Percentiles rank a stretch among this genome's conserved stretches.
phyloP scores from a whole-genome alignment of 768 basidiomycete genomes.

The Lactarius hengduanensis region DNA sequence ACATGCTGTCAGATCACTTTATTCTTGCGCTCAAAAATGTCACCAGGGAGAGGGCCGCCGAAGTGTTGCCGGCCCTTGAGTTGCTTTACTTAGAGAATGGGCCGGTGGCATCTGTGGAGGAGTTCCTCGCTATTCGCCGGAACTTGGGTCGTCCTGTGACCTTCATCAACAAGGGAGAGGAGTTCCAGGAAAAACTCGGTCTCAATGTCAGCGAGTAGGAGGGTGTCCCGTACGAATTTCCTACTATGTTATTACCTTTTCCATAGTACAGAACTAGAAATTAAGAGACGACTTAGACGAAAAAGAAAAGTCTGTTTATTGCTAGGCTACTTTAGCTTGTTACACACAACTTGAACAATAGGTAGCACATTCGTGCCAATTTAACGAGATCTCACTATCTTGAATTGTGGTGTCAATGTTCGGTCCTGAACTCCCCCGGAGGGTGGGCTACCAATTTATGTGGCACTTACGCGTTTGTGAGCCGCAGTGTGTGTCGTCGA shows the following conservation, averaged over 20 bases:
- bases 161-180: not conserved
- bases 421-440: no score
- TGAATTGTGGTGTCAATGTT: not conserved
- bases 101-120: not conserved
- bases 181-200: not conserved
- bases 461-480: not conserved
- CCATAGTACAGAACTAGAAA: not conserved
- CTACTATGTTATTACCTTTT: not conserved
- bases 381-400: not conserved
- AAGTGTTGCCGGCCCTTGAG: not conserved
- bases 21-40: not conserved
- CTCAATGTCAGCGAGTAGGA: not conserved
- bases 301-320: not conserved
- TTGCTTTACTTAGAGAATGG: not conserved
- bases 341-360: not conserved
- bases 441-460: not conserved
- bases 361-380: no score
- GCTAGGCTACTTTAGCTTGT: not conserved
- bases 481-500: not conserved
- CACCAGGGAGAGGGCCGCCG: not conserved
- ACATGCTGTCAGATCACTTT: not conserved
- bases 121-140: not conserved
- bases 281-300: not conserved
- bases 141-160: not conserved
- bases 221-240: not conserved